phyloP scores from a whole-genome alignment of 768 basidiomycete genomes.

The Lactarius trivialis region DNA sequence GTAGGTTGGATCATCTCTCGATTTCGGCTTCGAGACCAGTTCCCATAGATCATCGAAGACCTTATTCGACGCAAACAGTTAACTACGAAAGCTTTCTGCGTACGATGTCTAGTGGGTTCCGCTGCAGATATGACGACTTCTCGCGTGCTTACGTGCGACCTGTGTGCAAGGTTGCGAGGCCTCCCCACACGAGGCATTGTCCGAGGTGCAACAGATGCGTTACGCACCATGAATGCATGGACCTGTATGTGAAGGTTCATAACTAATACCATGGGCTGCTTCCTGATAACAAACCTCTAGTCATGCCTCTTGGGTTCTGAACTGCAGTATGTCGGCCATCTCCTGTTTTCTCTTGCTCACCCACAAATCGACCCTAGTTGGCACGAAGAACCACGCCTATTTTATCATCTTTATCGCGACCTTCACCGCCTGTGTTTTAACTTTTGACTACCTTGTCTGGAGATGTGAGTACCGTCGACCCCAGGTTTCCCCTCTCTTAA shows the following conservation, averaged over 20 bases:
- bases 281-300: background rate
- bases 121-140: background rate
- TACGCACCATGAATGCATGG: background rate
- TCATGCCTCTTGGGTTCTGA: background rate
- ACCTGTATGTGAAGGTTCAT: background rate
- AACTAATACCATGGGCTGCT: too few relatives aligned
- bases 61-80: background rate
- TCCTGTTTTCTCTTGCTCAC: background rate
- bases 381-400: constrained; percentile 4
- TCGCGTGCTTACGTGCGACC: background rate
- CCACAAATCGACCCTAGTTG: background rate
- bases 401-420: background rate
- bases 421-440: background rate
- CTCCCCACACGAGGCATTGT: background rate
- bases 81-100: background rate
- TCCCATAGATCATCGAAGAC: background rate
- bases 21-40: background rate
- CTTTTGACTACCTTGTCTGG: constrained; percentile 10
- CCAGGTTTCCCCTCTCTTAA: background rate
- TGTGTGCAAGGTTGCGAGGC: background rate
- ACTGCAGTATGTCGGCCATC: constrained; percentile 5
- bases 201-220: constrained; percentile 10
- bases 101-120: constrained; percentile 1
- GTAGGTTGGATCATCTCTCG: background rate
- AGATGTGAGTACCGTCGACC: background rate